Evolutionary conservation across 768 basidiomycete species (phyloP).

Genomic region (Auricularia sp.): DNA sequence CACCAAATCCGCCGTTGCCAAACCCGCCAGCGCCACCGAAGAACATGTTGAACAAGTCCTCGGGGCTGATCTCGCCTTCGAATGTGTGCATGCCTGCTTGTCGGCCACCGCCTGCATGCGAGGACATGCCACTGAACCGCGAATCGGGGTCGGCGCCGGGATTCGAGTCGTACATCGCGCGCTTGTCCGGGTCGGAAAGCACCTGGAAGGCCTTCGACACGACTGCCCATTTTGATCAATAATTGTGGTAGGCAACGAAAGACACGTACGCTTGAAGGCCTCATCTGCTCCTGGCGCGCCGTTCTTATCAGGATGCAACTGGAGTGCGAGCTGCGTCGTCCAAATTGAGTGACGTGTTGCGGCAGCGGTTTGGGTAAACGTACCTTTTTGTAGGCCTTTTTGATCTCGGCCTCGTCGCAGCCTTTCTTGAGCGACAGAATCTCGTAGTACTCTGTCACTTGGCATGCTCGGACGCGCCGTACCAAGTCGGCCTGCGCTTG

Average conservation of each 20-base stretch:
- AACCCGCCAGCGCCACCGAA: conserved; percentile 67
- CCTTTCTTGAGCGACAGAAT: conserved; percentile 71
- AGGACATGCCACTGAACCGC: conserved; percentile 58
- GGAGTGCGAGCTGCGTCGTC: conserved; percentile 63
- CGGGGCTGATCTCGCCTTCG: conserved; percentile 83
- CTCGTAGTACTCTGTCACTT: conserved; percentile 86
- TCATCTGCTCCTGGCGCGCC: conserved; percentile 97
- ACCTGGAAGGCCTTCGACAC: conserved; percentile 97
- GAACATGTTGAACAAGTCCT: conserved; percentile 98
- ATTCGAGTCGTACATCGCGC: conserved; percentile 73
- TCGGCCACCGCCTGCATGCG: conserved; percentile 23
- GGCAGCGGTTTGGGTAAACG: neutral
- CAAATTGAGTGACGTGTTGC: neutral
- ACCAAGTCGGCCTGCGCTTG: conserved; percentile 74
- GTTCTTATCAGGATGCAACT: conserved; percentile 87
- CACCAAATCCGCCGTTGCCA: conserved; percentile 21
- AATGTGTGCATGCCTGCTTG: conserved; percentile 27
- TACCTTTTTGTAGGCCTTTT: conserved; percentile 93
- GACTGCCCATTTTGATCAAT: conserved; percentile 40
- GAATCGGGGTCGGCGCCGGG: conserved; percentile 79
- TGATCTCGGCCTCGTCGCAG: conserved; percentile 76
- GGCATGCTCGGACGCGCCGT: conserved; percentile 75
- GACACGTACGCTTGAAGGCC: conserved; percentile 82
- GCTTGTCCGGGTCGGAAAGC: conserved; percentile 76
- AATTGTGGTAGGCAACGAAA: conserved; percentile 7